A percentile compares a stretch with the other conserved stretches of the same genome.
These are phyloP conservation scores for Penicillium sp. DNA, from an alignment of 2,329 filamentous ascomycete genomes.

Conservation along the genomic window DNA sequence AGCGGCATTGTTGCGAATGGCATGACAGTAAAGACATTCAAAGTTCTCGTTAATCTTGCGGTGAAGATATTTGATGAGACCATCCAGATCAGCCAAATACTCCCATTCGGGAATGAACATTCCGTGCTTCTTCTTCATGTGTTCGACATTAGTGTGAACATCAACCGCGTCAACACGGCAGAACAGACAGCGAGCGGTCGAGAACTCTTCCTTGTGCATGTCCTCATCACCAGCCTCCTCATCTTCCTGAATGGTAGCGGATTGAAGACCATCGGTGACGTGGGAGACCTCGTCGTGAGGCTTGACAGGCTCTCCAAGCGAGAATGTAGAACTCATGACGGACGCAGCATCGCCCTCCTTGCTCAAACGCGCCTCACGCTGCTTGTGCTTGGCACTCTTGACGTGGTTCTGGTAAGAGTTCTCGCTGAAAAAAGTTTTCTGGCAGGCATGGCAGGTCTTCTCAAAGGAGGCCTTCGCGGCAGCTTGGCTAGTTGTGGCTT, in stretches of 20 bases:
- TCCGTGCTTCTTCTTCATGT: slow-evolving; percentile 91
- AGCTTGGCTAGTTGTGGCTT: slow-evolving; percentile 77
- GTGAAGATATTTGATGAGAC: slow-evolving; percentile 74
- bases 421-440: slow-evolving; percentile 93
- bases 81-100: slow-evolving; percentile 79
- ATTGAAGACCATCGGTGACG: slow-evolving; percentile 74
- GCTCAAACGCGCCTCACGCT: slow-evolving; percentile 57
- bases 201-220: slow-evolving; percentile 46
- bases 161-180: slow-evolving; percentile 83
- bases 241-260: slow-evolving; percentile 56
- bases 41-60: slow-evolving; percentile 75
- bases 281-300: slow-evolving; percentile 68
- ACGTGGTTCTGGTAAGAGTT: slow-evolving; percentile 94
- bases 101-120: slow-evolving; percentile 92
- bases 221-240: slow-evolving; percentile 46
- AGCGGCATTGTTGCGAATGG: slow-evolving; percentile 71
- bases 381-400: slow-evolving; percentile 83
- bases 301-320: slow-evolving; percentile 73
- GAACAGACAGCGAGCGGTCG: slow-evolving; percentile 70
- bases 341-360: slow-evolving; percentile 63
- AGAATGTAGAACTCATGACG: slow-evolving; percentile 87
- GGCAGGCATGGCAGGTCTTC: slow-evolving; percentile 74
- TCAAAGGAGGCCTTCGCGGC: slow-evolving; percentile 88
- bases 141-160: slow-evolving; percentile 70
- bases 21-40: slow-evolving; percentile 86